phyloP scores from a whole-genome alignment of 1,284 basidiomycete species.

The Tremellales sp. region DNA sequence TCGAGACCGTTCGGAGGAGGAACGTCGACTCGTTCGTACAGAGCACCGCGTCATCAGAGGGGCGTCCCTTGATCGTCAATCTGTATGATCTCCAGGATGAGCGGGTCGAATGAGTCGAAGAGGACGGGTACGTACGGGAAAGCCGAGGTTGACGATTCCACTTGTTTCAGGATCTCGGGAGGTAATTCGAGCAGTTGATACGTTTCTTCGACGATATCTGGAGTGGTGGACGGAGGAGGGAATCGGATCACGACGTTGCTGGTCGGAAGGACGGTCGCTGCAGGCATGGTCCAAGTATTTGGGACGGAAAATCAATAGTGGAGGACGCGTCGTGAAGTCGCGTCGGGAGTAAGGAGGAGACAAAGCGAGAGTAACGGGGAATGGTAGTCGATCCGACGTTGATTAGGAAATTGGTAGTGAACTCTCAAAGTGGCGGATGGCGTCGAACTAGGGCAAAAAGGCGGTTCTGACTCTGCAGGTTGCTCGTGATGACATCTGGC shows the following conservation, averaged over 20 bases:
- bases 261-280: slow-evolving; percentile 10
- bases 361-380: neutral
- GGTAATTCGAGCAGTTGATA: slow-evolving; percentile 49
- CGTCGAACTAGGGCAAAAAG: slow-evolving; percentile 5
- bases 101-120: slow-evolving; percentile 24
- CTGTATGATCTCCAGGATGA: slow-evolving; percentile 50
- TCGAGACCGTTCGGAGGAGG: slow-evolving; percentile 68
- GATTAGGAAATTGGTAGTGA: neutral
- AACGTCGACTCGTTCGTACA: slow-evolving; percentile 78
- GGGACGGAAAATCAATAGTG: too few relatives aligned
- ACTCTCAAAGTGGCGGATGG: neutral
- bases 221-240: slow-evolving; percentile 3
- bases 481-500: too few relatives aligned
- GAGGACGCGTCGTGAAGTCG: too few relatives aligned
- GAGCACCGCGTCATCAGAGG: slow-evolving; percentile 78
- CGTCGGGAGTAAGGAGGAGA: neutral
- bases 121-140: slow-evolving; percentile 32
- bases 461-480: too few relatives aligned
- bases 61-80: slow-evolving; percentile 71
- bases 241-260: slow-evolving; percentile 24
- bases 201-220: slow-evolving; percentile 21
- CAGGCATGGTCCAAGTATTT: neutral
- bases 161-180: slow-evolving; percentile 41
- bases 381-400: neutral
- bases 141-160: slow-evolving; percentile 36